Evolutionary conservation across 1,139 yeast genomes (phyloP), one percentile per base, ranked within the genome.

Genomic region (Suhomyces terraborum): DNA sequence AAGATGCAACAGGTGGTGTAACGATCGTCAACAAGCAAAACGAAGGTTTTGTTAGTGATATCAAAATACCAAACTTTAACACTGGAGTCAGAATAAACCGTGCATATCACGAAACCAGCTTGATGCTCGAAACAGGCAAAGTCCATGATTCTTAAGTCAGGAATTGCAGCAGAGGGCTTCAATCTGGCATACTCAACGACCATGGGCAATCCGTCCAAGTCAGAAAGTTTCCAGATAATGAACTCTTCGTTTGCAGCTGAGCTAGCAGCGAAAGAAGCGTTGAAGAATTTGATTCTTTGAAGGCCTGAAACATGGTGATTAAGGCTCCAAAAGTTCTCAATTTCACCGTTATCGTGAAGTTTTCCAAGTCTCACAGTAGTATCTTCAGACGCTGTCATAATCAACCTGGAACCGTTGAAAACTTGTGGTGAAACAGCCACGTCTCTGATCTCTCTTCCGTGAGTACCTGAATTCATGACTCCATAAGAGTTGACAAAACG

Each of bases 241-340:
- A 93, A 75, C 62, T 93, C 98, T 59, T 93, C 98, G 55, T 94
- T 79, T 0, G 96, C 98, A 8, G 95, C 93, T 1, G 93, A 81
- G 48, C 89, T 67, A 25, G 73, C 80, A 6, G 72, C 58, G 26
- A 45, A 64, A 1, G 72, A 64, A 8, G 73, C 63, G 51, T 64
- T 69, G 19, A 88, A 66, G 62, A 91, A 86, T 45, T 77, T 80
- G 12, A 87, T 73, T 35, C 78, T 75, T 58, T 91, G 98, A 40
- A 93, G 64, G 0, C 98, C 98, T 1, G 97, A 88, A 3, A 88
- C 84, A 59, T 93, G 98, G 45, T 80, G 79, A 56, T 91, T 79
- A 59, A 84, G 73, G 2, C 84, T 75, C 83, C 93, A 82, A 34
- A 64, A 65, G 24, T 72, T 73, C 4, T 56, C 53, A 3, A 82